Evolutionary conservation across 2,329 filamentous ascomycete genomes (phyloP), one percentile per base, ranked within the genome.

Genomic region (Penicillium oxalicum): DNA sequence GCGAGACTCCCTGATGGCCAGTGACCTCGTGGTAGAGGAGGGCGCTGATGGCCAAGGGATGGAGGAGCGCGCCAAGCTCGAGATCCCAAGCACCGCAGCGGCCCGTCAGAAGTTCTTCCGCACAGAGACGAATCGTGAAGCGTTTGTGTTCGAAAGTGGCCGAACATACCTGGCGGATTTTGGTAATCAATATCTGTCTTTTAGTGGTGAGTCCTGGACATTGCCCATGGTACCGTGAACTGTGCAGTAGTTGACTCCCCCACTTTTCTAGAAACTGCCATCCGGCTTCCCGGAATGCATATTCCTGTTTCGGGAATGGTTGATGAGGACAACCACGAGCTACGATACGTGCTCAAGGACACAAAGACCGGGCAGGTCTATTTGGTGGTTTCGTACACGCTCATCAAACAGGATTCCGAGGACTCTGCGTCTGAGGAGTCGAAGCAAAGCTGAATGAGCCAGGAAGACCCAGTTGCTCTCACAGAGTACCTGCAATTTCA

Each of bases 291-390:
- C 26, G 66, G 68, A 1, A 67, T 71, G 46, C 55, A 51, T 12
- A 54, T 70, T 39, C 67, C 66, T 48, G 60, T 70, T 41, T 55
- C 61, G 36, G 62, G 67, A 41, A 70, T 70, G 48, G 67, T 74
- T n/a, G 64, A 72, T 61, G 78, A 81, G 65, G 87, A 87, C 76
- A 86, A 87, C 75, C 88, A 94, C 72, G 78, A 83, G 58, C 80
- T 94, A 72, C 91, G 91, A 79, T 96, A 97, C 71, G 88, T 94
- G 50, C 78, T 97, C 63, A 91, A 91, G 65, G 87, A 96, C 69
- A 82, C 81, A 52, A 70, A 76, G 24, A 91, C 87, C 0, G 80
- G 80, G 41, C 79, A 87, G 32, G 78, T 88, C 12, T 88, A 95
- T 59, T 81, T 95, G 28, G 88, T 91, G 40, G 76, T 97, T 12